Evolutionary conservation across 345 rosid species (phyloP).

Genomic region (Lumnitzera littorea): DNA sequence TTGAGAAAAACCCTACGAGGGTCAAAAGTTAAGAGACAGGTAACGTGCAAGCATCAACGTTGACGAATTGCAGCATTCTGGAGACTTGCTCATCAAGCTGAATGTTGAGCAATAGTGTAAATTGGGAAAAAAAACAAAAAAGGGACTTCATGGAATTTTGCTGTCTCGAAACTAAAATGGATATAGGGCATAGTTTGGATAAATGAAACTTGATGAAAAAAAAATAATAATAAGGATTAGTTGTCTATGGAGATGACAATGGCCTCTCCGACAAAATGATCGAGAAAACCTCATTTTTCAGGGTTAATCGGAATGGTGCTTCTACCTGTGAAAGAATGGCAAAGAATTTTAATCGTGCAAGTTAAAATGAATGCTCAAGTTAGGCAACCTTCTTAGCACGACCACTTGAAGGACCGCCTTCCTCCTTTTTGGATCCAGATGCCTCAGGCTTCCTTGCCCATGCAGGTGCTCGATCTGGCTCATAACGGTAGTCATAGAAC

Average conservation of each 20-base stretch:
- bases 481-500: slow-evolving; percentile 91
- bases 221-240: neutral
- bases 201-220: neutral
- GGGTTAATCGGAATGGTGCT: slow-evolving; percentile 24
- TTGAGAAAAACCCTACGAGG: no score
- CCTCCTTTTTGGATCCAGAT: slow-evolving; percentile 79
- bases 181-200: no score
- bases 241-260: slow-evolving; percentile 28
- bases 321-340: slow-evolving; percentile 35
- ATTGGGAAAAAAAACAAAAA: no score
- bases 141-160: no score
- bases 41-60: no score
- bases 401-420: slow-evolving; percentile 65
- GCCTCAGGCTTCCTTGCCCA: slow-evolving; percentile 98
- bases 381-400: slow-evolving; percentile 96
- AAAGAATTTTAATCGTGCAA: slow-evolving; percentile 10
- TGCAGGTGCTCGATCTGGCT: slow-evolving; percentile 95
- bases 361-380: slow-evolving; percentile 14
- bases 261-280: slow-evolving; percentile 27
- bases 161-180: no score
- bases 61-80: no score
- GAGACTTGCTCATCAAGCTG: no score
- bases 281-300: slow-evolving; percentile 13
- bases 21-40: no score
- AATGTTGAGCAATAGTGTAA: no score